Percentiles rank a stretch among this genome's conserved stretches.
These are phyloP conservation scores for Fonsecaea nubica DNA, from an alignment of 2,329 filamentous ascomycete genomes.

Conservation along the genomic window DNA sequence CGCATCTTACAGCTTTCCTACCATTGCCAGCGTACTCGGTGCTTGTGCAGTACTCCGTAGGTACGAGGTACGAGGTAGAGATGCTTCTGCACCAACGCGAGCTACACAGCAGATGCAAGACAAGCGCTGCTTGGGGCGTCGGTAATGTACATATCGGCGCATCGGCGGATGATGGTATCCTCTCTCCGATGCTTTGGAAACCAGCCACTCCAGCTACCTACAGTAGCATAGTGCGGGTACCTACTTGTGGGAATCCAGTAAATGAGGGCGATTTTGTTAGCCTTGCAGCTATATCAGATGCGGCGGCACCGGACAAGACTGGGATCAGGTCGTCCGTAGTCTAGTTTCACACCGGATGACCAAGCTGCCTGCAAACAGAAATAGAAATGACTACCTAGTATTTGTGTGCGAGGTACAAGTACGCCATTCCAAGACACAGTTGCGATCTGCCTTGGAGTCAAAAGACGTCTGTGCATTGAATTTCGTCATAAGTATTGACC, in stretches of 20 bases:
- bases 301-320: constrained; percentile 12
- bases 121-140: neutral
- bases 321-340: constrained; percentile 6
- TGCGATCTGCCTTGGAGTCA: neutral
- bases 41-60: neutral
- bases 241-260: neutral
- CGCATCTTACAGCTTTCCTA: neutral
- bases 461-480: neutral
- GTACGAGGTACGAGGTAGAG: neutral
- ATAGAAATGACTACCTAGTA: constrained; percentile 3
- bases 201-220: neutral
- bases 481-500: constrained; percentile 1
- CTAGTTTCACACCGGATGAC: constrained; percentile 14
- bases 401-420: neutral
- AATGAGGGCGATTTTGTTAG: neutral
- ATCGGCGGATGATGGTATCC: neutral
- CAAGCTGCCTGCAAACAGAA: constrained; percentile 1
- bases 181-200: neutral
- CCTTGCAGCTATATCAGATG: constrained; percentile 23
- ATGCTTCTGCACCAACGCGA: neutral
- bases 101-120: neutral
- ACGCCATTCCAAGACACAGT: constrained; percentile 16
- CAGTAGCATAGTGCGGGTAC: neutral
- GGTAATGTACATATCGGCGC: neutral
- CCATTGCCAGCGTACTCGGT: too few relatives aligned